Percentiles rank a stretch among this genome's conserved stretches.
Conservation (phyloP, 371 early-diverging fungal genomes). For the Umbelopsis sp. region DNA sequence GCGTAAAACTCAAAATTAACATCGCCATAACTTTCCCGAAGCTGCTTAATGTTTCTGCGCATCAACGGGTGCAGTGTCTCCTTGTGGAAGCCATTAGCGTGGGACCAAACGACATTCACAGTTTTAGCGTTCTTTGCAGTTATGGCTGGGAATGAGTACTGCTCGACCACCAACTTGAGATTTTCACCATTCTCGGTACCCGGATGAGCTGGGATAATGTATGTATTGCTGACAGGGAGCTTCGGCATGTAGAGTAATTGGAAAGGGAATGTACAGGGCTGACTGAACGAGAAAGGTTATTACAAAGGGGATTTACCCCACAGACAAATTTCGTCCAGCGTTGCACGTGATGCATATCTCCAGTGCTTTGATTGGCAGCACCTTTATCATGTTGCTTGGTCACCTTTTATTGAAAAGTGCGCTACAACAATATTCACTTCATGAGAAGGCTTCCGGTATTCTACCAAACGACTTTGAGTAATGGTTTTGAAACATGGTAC, state of each 20-base stretch:
- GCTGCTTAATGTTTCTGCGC: constrained; percentile 24
- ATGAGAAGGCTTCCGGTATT: no score
- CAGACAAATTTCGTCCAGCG: no score
- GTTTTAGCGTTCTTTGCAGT: constrained; percentile 21
- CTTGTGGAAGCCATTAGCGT: constrained; percentile 50
- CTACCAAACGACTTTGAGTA: no score
- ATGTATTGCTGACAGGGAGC: neutral
- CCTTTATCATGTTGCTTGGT: neutral
- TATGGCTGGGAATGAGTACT: constrained; percentile 30
- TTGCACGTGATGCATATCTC: no score
- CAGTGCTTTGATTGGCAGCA: neutral
- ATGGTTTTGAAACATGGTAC: no score
- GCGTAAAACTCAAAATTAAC: constrained; percentile 34
- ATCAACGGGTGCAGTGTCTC: constrained; percentile 44
- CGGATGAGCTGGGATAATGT: neutral
- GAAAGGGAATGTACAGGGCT: neutral
- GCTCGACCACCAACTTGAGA: constrained; percentile 31
- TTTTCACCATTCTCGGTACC: neutral
- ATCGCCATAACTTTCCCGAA: constrained; percentile 29
- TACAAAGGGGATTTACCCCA: neutral
- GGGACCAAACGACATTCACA: constrained; percentile 37
- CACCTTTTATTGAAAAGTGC: neutral
- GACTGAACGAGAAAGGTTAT: neutral
- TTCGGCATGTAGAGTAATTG: neutral
- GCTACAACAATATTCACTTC: no score